A percentile compares a stretch with the other conserved stretches of the same genome.
These are phyloP conservation scores for Calvatia gigantea DNA, from an alignment of 768 basidiomycete species.

Conservation along the genomic window DNA sequence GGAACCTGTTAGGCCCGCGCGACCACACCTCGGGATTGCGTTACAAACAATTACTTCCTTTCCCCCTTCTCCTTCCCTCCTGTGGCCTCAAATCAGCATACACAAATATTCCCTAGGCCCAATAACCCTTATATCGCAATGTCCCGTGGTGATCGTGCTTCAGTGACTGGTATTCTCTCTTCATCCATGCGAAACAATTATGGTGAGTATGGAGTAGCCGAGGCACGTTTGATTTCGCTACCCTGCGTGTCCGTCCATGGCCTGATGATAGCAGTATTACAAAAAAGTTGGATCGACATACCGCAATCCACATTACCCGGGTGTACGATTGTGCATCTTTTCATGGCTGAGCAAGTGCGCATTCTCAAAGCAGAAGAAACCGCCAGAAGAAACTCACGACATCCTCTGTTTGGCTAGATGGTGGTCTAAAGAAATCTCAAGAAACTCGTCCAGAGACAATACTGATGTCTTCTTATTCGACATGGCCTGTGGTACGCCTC, in stretches of 20 bases:
- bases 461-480: constrained; percentile 46
- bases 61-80: no score
- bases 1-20: no score
- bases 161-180: constrained; percentile 30
- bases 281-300: constrained; percentile 63
- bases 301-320: constrained; percentile 71
- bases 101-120: no score
- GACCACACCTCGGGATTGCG: no score
- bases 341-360: constrained; percentile 49
- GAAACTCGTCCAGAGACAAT: constrained; percentile 13
- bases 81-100: no score
- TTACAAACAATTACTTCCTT: no score
- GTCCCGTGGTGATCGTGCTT: constrained; percentile 32
- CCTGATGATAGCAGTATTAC: constrained; percentile 45
- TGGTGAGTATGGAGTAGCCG: constrained; percentile 48
- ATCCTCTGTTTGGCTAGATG: constrained; percentile 21
- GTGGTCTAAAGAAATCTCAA: constrained; percentile 31
- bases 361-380: no score
- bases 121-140: no score
- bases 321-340: constrained; percentile 52
- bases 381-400: neutral
- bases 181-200: constrained; percentile 39
- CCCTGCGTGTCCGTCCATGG: neutral
- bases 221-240: constrained; percentile 30
- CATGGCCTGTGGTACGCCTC: constrained; percentile 50